Base-by-base conservation (phyloP, 1,284 basidiomycete species). In the Cutaneotrichosporon cavernicola region DNA sequence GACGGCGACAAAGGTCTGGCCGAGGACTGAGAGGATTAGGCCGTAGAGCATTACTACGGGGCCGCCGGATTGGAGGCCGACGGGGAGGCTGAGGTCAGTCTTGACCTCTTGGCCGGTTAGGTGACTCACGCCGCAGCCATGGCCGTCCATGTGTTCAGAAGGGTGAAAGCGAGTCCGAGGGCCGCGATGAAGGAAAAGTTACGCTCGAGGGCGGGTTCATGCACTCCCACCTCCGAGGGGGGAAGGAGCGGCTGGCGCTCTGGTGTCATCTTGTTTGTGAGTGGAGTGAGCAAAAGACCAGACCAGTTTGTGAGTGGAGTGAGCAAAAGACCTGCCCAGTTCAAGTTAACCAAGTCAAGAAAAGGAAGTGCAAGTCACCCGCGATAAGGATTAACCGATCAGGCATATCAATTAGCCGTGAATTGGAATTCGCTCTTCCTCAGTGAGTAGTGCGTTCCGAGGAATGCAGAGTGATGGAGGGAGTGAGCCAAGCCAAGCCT, bases 21-120 rank as follows among this genome's bases (percentile, higher is more conserved):
- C 76, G 16, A 69, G 7, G 1, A 65, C 66, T 8, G 69, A 70
- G 6, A 72, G 65, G 30, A 77, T 36, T 36, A 80, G 68, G 22
- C 78, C 78, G 73, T 73, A 80, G 18, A 77, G 65, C 49, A 77
- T 72, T 0, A 72, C 73, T 3, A 72, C 70, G 14, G 73, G 70
- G 6, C 77, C 78, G 10, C 77, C 78, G 0, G 74, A 75, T 11
- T 72, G 56, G 13, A 80, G 70, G 10, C 61, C 65, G 22, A 72
- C 46, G 38, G 58, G 30, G 7, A 69, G 58, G 16, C 61, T 49
- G n/a, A 26, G 51, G n/a, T 43, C 6, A 52, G 50, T 14, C 2
- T 52, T 9, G 47, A 26, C 26, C 26, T 26, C 26, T n/a, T 16
- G 2, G 18, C 21, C 57, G n/a, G n/a, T n/a, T n/a, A 49, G 26